Evolutionary conservation across 1,284 basidiomycete species (phyloP).

Genomic region (Moesziomyces aphidis): DNA sequence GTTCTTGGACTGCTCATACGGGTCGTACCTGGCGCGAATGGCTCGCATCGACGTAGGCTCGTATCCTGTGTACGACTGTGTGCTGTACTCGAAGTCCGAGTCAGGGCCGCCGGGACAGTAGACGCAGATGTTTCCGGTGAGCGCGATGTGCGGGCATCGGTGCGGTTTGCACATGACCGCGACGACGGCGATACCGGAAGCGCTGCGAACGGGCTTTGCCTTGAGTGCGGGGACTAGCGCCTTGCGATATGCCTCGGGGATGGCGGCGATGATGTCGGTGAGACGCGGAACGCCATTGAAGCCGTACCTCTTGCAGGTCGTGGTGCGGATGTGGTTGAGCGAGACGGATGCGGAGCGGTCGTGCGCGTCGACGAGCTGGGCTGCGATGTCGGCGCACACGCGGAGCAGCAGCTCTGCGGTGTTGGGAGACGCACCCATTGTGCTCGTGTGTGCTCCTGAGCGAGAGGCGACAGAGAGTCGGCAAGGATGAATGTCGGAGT

Average conservation of each 20-base stretch:
- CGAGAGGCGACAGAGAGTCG: neutral
- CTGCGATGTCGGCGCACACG: slow-evolving; percentile 92
- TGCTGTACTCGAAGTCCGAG: slow-evolving; percentile 99
- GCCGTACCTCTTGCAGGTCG: slow-evolving; percentile 88
- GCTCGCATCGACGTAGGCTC: slow-evolving; percentile 99
- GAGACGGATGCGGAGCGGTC: slow-evolving; percentile 76
- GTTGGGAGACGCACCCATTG: slow-evolving; percentile 51
- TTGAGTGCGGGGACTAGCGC: slow-evolving; percentile 88
- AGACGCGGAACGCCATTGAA: slow-evolving; percentile 89
- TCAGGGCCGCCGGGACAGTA: slow-evolving; percentile 99
- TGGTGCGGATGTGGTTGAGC: slow-evolving; percentile 86
- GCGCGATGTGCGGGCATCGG: slow-evolving; percentile 98
- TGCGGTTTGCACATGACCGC: slow-evolving; percentile 99
- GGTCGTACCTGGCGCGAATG: slow-evolving; percentile 96
- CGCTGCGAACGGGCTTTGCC: slow-evolving; percentile 96
- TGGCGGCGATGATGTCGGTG: slow-evolving; percentile 97
- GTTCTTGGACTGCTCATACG: slow-evolving; percentile 95
- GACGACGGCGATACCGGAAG: slow-evolving; percentile 97
- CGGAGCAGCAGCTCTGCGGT: slow-evolving; percentile 91
- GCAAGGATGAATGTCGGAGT: neutral
- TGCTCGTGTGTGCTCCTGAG: slow-evolving; percentile 6
- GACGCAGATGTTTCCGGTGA: slow-evolving; percentile 99
- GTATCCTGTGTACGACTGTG: slow-evolving; percentile 94
- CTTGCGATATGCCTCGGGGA: slow-evolving; percentile 96
- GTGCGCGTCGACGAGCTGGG: slow-evolving; percentile 90